A percentile compares a stretch with the other conserved stretches of the same genome.
Conservation (phyloP, 352 stramenopile species). For the Phytophthora foliorum region DNA sequence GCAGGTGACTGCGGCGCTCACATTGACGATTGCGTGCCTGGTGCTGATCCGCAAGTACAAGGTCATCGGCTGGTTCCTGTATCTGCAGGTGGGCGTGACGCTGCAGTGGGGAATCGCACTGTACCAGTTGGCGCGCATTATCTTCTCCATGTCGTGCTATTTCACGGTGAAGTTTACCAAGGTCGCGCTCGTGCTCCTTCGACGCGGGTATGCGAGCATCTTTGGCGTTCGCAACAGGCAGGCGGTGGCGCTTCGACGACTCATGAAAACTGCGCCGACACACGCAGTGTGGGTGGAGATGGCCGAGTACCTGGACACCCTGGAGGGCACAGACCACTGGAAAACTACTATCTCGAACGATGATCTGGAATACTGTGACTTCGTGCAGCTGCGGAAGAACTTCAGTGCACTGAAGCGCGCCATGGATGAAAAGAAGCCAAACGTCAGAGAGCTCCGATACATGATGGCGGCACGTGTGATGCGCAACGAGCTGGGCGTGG, state of each 20-base stretch:
- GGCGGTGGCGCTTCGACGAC: conserved; percentile 53
- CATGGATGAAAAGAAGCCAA: conserved; percentile 37
- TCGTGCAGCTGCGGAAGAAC: conserved; percentile 57
- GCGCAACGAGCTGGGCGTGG: conserved; percentile 74
- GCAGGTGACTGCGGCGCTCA: conserved; percentile 49
- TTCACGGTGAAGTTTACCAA: conserved; percentile 68
- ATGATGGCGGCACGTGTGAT: conserved; percentile 73
- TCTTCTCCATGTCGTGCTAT: conserved; percentile 66
- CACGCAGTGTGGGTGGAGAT: conserved; percentile 70
- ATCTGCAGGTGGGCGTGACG: conserved; percentile 64
- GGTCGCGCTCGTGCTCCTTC: conserved; percentile 35
- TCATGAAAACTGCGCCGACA: conserved; percentile 65
- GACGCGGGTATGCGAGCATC: conserved; percentile 43
- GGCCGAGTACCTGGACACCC: conserved; percentile 64
- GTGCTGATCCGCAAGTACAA: conserved; percentile 69
- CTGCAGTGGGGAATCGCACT: conserved; percentile 74
- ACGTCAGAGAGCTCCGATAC: conserved; percentile 65
- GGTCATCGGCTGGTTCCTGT: conserved; percentile 67
- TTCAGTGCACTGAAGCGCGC: conserved; percentile 42
- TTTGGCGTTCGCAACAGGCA: conserved; percentile 64
- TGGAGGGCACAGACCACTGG: conserved; percentile 73
- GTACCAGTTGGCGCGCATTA: conserved; percentile 72
- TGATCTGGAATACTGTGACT: conserved; percentile 74
- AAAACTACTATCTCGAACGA: conserved; percentile 56
- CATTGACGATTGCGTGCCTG: conserved; percentile 33